phyloP scores from a whole-genome alignment of 2,329 filamentous ascomycete genomes.

The Sporothrix variecibatus region DNA sequence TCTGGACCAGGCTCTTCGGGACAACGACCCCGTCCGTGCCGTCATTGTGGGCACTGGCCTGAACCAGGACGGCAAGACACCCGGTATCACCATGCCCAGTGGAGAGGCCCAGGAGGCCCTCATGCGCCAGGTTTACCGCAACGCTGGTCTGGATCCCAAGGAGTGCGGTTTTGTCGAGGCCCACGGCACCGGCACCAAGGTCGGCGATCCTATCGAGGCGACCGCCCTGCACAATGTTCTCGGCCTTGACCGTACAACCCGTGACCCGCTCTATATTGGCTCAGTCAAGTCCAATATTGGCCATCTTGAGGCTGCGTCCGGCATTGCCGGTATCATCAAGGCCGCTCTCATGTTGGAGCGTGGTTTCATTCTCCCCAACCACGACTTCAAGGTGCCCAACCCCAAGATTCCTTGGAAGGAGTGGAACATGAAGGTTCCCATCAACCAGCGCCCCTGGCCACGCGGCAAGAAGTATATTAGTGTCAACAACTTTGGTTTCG shows the following conservation, averaged over 20 bases:
- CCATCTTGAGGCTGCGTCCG: constrained; percentile 53
- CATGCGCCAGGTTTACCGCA: constrained; percentile 47
- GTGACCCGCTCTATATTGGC: constrained; percentile 39
- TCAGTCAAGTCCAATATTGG: constrained; percentile 47
- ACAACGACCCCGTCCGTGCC: constrained; percentile 56
- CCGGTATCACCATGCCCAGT: constrained; percentile 60
- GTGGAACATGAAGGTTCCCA: constrained; percentile 53
- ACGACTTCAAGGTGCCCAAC: constrained; percentile 53
- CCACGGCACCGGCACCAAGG: constrained; percentile 58
- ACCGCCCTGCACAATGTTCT: constrained; percentile 44
- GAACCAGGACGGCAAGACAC: constrained; percentile 59
- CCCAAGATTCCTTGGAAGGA: constrained; percentile 51
- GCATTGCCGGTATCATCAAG: constrained; percentile 56
- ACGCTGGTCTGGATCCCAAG: constrained; percentile 42
- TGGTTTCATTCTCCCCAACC: constrained; percentile 52
- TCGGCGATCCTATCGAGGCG: constrained; percentile 58
- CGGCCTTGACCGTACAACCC: constrained; percentile 33
- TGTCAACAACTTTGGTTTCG: constrained; percentile 53
- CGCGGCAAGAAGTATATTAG: constrained; percentile 52
- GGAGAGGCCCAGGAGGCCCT: constrained; percentile 48
- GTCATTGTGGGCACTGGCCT: constrained; percentile 53
- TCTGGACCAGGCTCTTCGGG: constrained; percentile 54
- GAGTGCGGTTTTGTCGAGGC: constrained; percentile 51
- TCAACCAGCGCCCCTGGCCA: constrained; percentile 49
- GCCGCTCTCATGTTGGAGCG: constrained; percentile 53